phyloP scores from a whole-genome alignment of 2,329 filamentous ascomycete genomes.

The Neofusicoccum sp. region DNA sequence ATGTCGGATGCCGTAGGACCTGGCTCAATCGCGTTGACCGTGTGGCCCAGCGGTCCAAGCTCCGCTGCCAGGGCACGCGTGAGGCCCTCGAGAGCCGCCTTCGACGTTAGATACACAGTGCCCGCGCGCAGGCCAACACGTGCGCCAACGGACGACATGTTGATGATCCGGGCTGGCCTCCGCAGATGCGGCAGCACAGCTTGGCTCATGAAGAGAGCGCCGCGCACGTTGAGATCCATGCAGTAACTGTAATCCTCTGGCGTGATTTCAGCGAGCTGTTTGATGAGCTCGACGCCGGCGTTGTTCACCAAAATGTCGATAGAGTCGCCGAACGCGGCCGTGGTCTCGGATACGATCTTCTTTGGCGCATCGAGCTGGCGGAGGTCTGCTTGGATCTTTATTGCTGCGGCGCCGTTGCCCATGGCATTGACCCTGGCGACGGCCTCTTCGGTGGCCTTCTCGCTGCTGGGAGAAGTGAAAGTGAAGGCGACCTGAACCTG shows the following conservation, averaged over 20 bases:
- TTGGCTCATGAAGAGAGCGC: slow-evolving; percentile 54
- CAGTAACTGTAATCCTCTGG: slow-evolving; percentile 52
- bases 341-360: slow-evolving; percentile 38
- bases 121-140: slow-evolving; percentile 47
- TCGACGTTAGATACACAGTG: slow-evolving; percentile 56
- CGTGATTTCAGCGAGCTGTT: slow-evolving; percentile 39
- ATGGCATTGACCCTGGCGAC: slow-evolving; percentile 35
- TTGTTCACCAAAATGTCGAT: slow-evolving; percentile 48
- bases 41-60: slow-evolving; percentile 56
- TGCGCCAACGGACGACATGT: slow-evolving; percentile 57
- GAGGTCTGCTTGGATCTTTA: slow-evolving; percentile 43
- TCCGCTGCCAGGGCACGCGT: slow-evolving; percentile 61
- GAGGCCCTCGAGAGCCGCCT: slow-evolving; percentile 60
- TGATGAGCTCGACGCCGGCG: slow-evolving; percentile 33
- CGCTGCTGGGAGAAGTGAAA: slow-evolving; percentile 43
- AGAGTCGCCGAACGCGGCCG: slow-evolving; percentile 36
- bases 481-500: slow-evolving; percentile 41
- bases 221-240: slow-evolving; percentile 59
- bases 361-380: slow-evolving; percentile 32
- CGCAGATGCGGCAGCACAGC: slow-evolving; percentile 53
- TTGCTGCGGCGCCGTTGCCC: slow-evolving; percentile 36
- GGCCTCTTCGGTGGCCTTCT: slow-evolving; percentile 31
- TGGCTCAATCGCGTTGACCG: slow-evolving; percentile 60
- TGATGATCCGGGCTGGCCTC: slow-evolving; percentile 54
- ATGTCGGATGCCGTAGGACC: slow-evolving; percentile 61